Evolutionary conservation across 768 basidiomycete species (phyloP).

Genomic region (Porpolomopsis calyptriformis): DNA sequence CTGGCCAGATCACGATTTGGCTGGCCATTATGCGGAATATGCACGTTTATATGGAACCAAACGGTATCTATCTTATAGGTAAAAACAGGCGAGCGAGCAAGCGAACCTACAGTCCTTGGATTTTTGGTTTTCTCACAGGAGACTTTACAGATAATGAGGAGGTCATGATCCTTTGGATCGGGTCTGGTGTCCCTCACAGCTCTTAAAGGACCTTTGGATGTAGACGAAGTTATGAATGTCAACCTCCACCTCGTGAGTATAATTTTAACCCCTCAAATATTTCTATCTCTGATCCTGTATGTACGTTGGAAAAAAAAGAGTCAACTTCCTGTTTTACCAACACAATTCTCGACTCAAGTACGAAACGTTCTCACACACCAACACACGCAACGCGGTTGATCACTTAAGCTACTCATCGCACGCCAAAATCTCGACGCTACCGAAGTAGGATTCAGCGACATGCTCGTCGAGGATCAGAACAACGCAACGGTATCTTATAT

Average conservation of each 20-base stretch:
- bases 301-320: too few species aligned
- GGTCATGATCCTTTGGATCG: conserved; percentile 82
- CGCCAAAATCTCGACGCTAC: conserved; percentile 88
- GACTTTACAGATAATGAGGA: conserved; percentile 70
- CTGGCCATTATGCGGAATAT: conserved; percentile 76
- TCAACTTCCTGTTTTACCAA: conserved; percentile 58
- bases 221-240: conserved; percentile 64
- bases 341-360: conserved; percentile 72
- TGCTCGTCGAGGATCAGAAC: conserved; percentile 95
- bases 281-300: too few species aligned
- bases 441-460: conserved; percentile 94
- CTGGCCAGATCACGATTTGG: conserved; percentile 48
- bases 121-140: conserved; percentile 5
- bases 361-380: conserved; percentile 75
- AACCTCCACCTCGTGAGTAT: conserved; percentile 56
- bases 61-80: conserved; percentile 94
- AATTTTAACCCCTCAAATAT: too few species aligned
- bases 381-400: conserved; percentile 38
- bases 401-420: conserved; percentile 59
- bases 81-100: too few species aligned
- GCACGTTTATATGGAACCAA: conserved; percentile 78
- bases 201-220: conserved; percentile 74
- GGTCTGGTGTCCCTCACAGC: conserved; percentile 65
- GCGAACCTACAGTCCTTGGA: too few species aligned
- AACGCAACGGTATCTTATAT: conserved; percentile 89